A percentile compares a stretch with the other conserved stretches of the same genome.
Conservation (phyloP, 2,329 filamentous ascomycete species). For the Atkinsonella texensis region DNA sequence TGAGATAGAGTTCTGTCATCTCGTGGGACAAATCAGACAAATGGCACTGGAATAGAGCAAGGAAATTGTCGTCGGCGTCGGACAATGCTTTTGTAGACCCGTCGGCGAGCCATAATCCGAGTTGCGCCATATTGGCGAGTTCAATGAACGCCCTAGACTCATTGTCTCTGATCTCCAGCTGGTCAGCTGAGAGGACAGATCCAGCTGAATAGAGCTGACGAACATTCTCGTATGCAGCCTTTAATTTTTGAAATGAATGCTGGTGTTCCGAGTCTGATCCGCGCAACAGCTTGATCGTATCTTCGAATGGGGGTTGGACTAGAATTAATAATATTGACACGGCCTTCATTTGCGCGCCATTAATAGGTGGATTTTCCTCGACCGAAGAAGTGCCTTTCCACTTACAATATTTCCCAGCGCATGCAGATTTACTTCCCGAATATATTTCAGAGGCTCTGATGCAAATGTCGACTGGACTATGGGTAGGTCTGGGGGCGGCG, state of each 20-base stretch:
- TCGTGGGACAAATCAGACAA: slow-evolving; percentile 32
- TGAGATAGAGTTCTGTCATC: slow-evolving; percentile 31
- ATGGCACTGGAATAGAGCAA: slow-evolving; percentile 31
- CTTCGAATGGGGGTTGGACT: slow-evolving; percentile 25
- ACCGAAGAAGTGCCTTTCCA: slow-evolving; percentile 6
- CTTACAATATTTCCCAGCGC: slow-evolving; percentile 30
- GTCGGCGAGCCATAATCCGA: slow-evolving; percentile 29
- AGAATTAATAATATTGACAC: slow-evolving; percentile 27
- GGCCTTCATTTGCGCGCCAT: slow-evolving; percentile 15
- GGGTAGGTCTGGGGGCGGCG: slow-evolving; percentile 17
- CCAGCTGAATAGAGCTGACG: slow-evolving; percentile 22
- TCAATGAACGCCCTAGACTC: slow-evolving; percentile 27
- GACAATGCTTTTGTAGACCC: slow-evolving; percentile 25
- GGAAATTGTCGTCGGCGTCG: slow-evolving; percentile 33
- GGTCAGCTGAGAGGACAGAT: slow-evolving; percentile 20
- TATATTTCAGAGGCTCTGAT: slow-evolving; percentile 24
- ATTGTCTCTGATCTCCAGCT: slow-evolving; percentile 20
- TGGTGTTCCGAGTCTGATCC: slow-evolving; percentile 22
- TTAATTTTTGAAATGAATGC: slow-evolving; percentile 20
- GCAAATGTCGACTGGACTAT: slow-evolving; percentile 20
- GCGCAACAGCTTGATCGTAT: slow-evolving; percentile 21
- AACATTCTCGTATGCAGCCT: slow-evolving; percentile 21
- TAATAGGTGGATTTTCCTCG: background rate
- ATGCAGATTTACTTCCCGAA: slow-evolving; percentile 25
- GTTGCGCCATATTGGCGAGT: slow-evolving; percentile 36